phyloP scores from a whole-genome alignment of 345 rosid genomes.

The Lenwebbia sp. region DNA sequence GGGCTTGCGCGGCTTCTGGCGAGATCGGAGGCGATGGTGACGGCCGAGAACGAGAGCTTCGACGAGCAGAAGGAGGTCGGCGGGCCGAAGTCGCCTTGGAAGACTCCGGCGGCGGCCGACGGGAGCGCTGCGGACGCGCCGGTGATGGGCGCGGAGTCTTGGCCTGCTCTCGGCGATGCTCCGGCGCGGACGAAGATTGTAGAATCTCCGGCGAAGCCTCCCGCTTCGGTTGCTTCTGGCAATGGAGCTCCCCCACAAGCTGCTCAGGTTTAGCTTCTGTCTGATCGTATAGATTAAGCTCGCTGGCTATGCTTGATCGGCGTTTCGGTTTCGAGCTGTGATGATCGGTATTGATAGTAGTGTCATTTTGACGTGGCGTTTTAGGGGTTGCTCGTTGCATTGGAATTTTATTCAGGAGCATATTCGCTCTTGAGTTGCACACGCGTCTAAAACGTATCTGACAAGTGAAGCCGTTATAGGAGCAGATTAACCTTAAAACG shows the following conservation, averaged over 20 bases:
- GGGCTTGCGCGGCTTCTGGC: not conserved
- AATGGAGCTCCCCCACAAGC: slow-evolving; percentile 11
- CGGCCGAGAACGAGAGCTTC: slow-evolving; percentile 52
- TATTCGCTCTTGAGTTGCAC: not conserved
- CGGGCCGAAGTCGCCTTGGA: slow-evolving; percentile 73
- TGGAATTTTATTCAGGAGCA: not conserved
- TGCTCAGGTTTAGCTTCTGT: slow-evolving; percentile 20
- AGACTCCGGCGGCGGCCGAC: slow-evolving; percentile 21
- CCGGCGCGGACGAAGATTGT: slow-evolving; percentile 40
- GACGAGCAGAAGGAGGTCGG: slow-evolving; percentile 35
- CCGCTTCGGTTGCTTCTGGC: slow-evolving; percentile 5
- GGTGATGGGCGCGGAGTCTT: slow-evolving; percentile 64
- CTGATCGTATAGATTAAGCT: not conserved
- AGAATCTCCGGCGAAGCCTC: not conserved
- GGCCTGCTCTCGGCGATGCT: slow-evolving; percentile 83
- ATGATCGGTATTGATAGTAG: not conserved
- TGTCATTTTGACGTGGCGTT: not conserved
- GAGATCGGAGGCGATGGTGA: slow-evolving; percentile 21
- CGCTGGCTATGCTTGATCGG: not conserved
- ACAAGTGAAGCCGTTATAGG: not conserved
- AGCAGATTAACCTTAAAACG: not conserved
- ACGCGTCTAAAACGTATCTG: not conserved
- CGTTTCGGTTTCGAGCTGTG: not conserved
- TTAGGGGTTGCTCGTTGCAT: not conserved
- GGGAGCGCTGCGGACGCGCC: slow-evolving; percentile 34